phyloP scores from a whole-genome alignment of 148 eudicot species.

The Chenopodium formosanum region DNA sequence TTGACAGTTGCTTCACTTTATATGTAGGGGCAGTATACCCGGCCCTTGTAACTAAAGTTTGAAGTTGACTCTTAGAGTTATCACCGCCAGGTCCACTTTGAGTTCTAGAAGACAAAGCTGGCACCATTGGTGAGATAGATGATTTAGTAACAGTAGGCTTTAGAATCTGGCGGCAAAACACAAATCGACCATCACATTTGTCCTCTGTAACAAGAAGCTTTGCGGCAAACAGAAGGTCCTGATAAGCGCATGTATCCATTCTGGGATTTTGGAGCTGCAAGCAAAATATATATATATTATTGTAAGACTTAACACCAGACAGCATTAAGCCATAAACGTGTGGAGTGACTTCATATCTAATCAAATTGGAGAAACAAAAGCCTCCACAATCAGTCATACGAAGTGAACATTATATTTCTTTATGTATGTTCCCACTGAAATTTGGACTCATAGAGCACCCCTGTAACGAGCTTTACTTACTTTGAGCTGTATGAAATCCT shows the following conservation, averaged over 20 bases:
- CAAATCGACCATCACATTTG: constrained; percentile 69
- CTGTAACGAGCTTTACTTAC: constrained; percentile 40
- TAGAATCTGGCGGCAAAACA: constrained; percentile 52
- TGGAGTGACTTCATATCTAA: neutral
- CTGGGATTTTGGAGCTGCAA: constrained; percentile 79
- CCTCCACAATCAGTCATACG: neutral
- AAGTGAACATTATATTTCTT: neutral
- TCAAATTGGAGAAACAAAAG: neutral
- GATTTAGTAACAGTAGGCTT: constrained; percentile 35
- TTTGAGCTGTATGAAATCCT: constrained; percentile 69
- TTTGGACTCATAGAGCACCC: neutral
- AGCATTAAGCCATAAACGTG: neutral
- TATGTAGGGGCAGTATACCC: constrained; percentile 70
- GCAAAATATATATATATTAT: neutral
- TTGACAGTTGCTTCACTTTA: constrained; percentile 56
- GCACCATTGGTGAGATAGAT: constrained; percentile 33
- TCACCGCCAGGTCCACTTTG: constrained; percentile 95
- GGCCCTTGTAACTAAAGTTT: constrained; percentile 78
- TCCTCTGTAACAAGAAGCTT: constrained; percentile 68
- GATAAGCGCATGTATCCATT: constrained; percentile 49
- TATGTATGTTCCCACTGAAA: neutral
- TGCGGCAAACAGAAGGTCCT: constrained; percentile 66
- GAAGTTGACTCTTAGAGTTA: constrained; percentile 88
- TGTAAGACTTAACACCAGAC: neutral
- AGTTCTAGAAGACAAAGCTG: constrained; percentile 41